Conservation (phyloP, 2,329 filamentous ascomycete species). For the Teratosphaeria gauchensis region DNA sequence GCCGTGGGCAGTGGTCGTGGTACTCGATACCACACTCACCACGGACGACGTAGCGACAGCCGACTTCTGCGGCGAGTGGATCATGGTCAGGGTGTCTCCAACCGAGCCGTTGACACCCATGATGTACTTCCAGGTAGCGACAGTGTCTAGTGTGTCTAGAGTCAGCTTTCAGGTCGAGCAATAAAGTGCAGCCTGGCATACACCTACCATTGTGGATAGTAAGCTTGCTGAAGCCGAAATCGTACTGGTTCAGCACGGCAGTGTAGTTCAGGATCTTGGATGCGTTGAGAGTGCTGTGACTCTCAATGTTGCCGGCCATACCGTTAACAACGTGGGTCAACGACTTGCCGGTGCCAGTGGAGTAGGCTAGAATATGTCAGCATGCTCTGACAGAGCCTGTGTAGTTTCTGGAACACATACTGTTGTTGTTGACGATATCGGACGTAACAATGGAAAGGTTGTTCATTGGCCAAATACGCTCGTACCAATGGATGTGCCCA, state of each 20-base stretch:
- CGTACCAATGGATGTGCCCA: conserved; percentile 41
- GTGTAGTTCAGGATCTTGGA: conserved; percentile 34
- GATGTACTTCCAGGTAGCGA: conserved; percentile 39
- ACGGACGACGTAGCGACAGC: neutral
- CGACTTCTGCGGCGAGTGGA: neutral
- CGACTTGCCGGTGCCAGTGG: conserved; percentile 37
- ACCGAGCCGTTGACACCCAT: conserved; percentile 26
- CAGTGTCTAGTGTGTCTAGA: conserved; percentile 10
- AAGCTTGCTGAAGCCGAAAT: conserved; percentile 43
- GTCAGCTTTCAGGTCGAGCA: neutral
- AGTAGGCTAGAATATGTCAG: conserved; percentile 26
- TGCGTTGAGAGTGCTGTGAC: conserved; percentile 33
- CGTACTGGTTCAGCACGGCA: conserved; percentile 33
- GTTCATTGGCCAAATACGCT: conserved; percentile 31
- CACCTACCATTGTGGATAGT: conserved; percentile 29
- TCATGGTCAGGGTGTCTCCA: conserved; percentile 15
- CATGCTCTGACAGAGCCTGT: too few relatives aligned
- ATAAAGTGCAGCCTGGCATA: neutral
- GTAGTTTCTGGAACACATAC: neutral
- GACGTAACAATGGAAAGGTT: neutral
- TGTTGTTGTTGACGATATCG: neutral
- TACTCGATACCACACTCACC: neutral
- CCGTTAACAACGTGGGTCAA: conserved; percentile 45
- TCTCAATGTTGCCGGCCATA: conserved; percentile 46
- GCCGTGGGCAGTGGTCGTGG: neutral